A percentile compares a stretch with the other conserved stretches of the same genome.
Evolutionary conservation across 2,329 filamentous ascomycete genomes (phyloP).

Genomic region (Tolypocladium tropicale): DNA sequence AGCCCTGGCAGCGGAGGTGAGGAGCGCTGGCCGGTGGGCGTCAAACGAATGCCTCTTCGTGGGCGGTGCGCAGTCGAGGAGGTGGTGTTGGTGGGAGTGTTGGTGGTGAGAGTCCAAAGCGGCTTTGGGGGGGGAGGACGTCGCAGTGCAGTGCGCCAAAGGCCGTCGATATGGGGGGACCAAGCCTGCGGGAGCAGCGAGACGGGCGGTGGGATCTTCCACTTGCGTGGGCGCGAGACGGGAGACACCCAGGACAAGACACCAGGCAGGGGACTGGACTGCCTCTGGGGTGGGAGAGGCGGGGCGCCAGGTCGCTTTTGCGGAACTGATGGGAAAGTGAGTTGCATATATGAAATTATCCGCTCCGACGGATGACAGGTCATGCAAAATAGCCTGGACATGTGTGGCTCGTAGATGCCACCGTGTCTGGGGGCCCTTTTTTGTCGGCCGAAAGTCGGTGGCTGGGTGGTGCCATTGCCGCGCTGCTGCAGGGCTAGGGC

Average conservation of each 20-base stretch:
- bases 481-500: background rate
- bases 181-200: conserved; percentile 9
- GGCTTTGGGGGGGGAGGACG: conserved; percentile 3
- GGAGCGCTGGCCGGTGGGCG: background rate
- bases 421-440: background rate
- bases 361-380: background rate
- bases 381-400: background rate
- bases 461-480: conserved; percentile 2
- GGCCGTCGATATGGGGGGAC: conserved; percentile 7
- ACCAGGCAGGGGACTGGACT: conserved; percentile 1
- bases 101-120: background rate
- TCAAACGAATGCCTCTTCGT: background rate
- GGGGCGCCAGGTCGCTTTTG: background rate
- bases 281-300: too few relatives aligned
- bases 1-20: conserved; percentile 1
- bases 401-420: background rate
- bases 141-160: conserved; percentile 11
- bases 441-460: conserved; percentile 4
- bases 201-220: conserved; percentile 10
- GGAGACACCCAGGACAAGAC: background rate
- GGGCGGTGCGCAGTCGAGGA: background rate
- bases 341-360: conserved; percentile 6
- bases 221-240: conserved; percentile 5
- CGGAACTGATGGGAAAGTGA: background rate
- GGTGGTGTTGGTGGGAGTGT: background rate